Conservation (phyloP, 73 alveolate genomes). For the Symbiodinium natans region DNA sequence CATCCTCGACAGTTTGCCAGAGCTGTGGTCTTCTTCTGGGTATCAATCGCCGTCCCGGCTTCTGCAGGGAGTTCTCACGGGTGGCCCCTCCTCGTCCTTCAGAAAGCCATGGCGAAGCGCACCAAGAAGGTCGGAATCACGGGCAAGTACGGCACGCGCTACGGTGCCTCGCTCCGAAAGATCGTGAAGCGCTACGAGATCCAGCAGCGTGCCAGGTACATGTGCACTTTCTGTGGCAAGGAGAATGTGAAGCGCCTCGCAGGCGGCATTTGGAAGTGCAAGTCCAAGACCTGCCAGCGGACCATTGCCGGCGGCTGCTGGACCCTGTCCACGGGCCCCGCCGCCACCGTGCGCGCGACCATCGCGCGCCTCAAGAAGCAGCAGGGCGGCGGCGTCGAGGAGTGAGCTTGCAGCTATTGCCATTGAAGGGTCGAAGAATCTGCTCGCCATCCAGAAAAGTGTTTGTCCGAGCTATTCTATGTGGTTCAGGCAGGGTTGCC, state of each 20-base stretch:
- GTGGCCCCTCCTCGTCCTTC: not conserved
- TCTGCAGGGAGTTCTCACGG: not conserved
- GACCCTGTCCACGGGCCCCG: constrained; percentile 89
- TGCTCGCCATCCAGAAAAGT: too few relatives aligned
- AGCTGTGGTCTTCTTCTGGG: too few relatives aligned
- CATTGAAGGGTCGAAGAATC: too few relatives aligned
- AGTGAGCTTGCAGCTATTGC: too few relatives aligned
- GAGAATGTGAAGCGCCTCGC: constrained; percentile 94
- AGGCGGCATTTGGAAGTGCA: constrained; percentile 94
- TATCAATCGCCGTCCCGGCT: not conserved
- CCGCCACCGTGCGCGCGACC: constrained; percentile 94
- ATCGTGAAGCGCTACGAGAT: constrained; percentile 98
- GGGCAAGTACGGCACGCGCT: constrained; percentile 99
- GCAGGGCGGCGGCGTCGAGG: constrained; percentile 33
- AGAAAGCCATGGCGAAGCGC: constrained; percentile 97
- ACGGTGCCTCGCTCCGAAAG: constrained; percentile 98
- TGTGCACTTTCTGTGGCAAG: constrained; percentile 98
- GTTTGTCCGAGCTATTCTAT: too few relatives aligned
- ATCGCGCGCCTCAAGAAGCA: constrained; percentile 89
- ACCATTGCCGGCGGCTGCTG: constrained; percentile 93
- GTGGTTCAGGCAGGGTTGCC: too few relatives aligned
- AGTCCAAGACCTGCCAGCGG: constrained; percentile 69
- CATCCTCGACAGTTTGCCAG: not conserved
- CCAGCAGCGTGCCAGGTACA: constrained; percentile 97
- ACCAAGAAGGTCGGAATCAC: constrained; percentile 99